Evolutionary conservation across 495 filamentous ascomycete genomes (phyloP).

Genomic region (Penicillium crystallinum): DNA sequence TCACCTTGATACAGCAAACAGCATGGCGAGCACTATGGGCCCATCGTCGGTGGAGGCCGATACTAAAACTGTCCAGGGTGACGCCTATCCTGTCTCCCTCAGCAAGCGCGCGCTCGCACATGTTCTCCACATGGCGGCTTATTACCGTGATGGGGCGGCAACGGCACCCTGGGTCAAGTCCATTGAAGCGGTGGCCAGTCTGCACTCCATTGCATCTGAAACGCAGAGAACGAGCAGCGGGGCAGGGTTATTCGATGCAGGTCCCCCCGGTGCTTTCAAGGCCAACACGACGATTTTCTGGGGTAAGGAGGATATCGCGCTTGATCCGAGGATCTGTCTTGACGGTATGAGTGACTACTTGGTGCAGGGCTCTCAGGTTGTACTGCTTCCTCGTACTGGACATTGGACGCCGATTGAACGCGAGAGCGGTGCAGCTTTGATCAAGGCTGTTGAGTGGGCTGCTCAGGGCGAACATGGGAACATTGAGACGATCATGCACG

Average conservation of each 20-base stretch:
- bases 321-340: conserved; percentile 35
- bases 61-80: conserved; percentile 27
- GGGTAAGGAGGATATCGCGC: conserved; percentile 44
- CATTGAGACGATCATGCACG: conserved; percentile 23
- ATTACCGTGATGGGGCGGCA: conserved; percentile 45
- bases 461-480: conserved; percentile 35
- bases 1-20: conserved; percentile 29
- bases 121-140: conserved; percentile 40
- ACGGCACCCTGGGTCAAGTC: conserved; percentile 42
- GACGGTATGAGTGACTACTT: conserved; percentile 43
- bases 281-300: conserved; percentile 48
- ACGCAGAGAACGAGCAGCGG: conserved; percentile 31
- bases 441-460: conserved; percentile 33
- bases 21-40: conserved; percentile 41
- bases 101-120: conserved; percentile 25
- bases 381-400: conserved; percentile 34
- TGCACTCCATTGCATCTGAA: conserved; percentile 36
- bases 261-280: conserved; percentile 39
- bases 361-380: conserved; percentile 33
- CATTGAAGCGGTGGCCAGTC: conserved; percentile 38
- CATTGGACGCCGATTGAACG: conserved; percentile 42
- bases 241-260: conserved; percentile 42
- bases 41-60: conserved; percentile 32
- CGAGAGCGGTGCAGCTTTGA: conserved; percentile 32
- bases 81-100: conserved; percentile 30